phyloP scores from a whole-genome alignment of 2,329 filamentous ascomycete species.

The Pseudopyrenochaeta lycopersici region DNA sequence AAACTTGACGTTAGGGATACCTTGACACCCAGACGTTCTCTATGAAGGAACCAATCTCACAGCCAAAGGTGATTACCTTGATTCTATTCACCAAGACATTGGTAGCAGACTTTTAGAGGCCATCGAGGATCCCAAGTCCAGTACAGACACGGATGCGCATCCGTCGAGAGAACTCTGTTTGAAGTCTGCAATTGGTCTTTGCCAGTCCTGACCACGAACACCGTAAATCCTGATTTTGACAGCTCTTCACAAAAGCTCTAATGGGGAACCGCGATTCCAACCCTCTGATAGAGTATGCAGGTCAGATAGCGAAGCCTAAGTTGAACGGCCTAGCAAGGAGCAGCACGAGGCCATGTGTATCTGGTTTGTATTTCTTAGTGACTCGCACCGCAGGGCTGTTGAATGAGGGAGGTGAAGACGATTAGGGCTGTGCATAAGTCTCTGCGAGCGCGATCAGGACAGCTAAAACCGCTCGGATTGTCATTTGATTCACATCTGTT shows the following conservation, averaged over 20 bases:
- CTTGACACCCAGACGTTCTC: slow-evolving; percentile 3
- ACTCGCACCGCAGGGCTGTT: neutral
- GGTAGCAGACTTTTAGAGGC: slow-evolving; percentile 22
- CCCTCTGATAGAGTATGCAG: slow-evolving; percentile 29
- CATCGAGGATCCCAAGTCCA: slow-evolving; percentile 57
- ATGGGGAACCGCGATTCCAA: no score
- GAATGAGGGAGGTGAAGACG: slow-evolving; percentile 6
- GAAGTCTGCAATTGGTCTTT: slow-evolving; percentile 48
- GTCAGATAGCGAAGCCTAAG: slow-evolving; percentile 5
- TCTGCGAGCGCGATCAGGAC: neutral
- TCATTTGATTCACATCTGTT: no score
- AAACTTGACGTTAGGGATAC: neutral
- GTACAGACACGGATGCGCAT: slow-evolving; percentile 45
- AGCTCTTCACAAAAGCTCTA: slow-evolving; percentile 36
- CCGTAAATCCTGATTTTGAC: slow-evolving; percentile 41
- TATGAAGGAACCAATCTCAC: slow-evolving; percentile 26
- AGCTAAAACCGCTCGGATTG: no score
- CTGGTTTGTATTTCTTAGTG: neutral
- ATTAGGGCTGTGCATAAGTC: neutral
- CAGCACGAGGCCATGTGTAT: slow-evolving; percentile 9
- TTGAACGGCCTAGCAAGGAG: slow-evolving; percentile 10
- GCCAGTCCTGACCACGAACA: slow-evolving; percentile 26
- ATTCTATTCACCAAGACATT: slow-evolving; percentile 5
- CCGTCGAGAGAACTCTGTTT: slow-evolving; percentile 49
- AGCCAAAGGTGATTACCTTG: neutral